phyloP scores from a whole-genome alignment of 257 asterid species.

The Solanum okadae region DNA sequence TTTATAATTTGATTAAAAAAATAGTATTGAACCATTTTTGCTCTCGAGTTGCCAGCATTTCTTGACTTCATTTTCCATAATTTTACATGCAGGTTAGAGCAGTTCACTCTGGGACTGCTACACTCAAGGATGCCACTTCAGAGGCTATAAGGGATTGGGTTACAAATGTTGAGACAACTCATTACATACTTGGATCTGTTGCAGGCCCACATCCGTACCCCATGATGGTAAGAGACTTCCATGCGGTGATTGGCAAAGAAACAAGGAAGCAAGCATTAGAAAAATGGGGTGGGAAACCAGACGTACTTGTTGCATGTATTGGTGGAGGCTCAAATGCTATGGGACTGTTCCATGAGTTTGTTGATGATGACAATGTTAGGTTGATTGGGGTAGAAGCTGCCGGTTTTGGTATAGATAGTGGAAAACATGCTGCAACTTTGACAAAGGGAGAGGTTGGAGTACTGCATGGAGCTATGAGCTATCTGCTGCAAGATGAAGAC shows the following conservation, averaged over 20 bases:
- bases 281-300: constrained; percentile 91
- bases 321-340: constrained; percentile 99
- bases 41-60: not conserved
- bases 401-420: constrained; percentile 92
- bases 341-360: constrained; percentile 87
- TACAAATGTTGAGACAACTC: constrained; percentile 86
- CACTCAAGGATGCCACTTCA: constrained; percentile 96
- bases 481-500: constrained; percentile 89
- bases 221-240: constrained; percentile 97
- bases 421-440: constrained; percentile 95
- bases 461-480: constrained; percentile 97
- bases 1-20: not conserved
- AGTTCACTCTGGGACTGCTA: constrained; percentile 95
- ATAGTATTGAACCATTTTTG: not conserved
- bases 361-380: constrained; percentile 74
- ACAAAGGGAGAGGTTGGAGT: constrained; percentile 93
- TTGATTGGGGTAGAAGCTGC: constrained; percentile 96
- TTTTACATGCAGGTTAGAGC: constrained; percentile 54
- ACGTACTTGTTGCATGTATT: constrained; percentile 82
- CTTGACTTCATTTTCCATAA: not conserved
- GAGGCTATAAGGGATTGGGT: constrained; percentile 99
- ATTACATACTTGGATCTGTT: constrained; percentile 88
- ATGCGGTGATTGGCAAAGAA: constrained; percentile 92
- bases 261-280: constrained; percentile 90
- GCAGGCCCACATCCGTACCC: constrained; percentile 99